A percentile compares a stretch with the other conserved stretches of the same genome.
phyloP scores from a whole-genome alignment of 345 rosid genomes.

The Zanthoxylum bungeanum region DNA sequence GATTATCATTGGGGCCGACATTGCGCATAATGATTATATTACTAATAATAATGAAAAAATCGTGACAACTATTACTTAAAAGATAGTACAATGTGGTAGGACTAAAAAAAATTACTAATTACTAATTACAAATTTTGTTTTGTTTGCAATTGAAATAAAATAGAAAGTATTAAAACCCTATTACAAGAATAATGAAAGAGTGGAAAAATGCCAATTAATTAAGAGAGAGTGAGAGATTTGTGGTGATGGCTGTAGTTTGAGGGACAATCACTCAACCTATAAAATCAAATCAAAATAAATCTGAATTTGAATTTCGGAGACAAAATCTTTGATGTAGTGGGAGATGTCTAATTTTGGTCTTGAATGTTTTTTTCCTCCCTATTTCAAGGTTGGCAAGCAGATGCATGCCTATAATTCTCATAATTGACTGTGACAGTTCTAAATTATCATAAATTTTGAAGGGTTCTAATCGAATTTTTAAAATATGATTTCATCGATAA shows the following conservation, averaged over 20 bases:
- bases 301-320: constrained; percentile 41
- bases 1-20: no score
- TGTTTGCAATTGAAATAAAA: not conserved
- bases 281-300: constrained; percentile 14
- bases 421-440: no score
- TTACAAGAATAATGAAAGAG: not conserved
- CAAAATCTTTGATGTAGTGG: constrained; percentile 41
- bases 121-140: no score
- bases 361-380: not conserved
- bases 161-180: not conserved
- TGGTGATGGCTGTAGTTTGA: not conserved
- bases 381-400: constrained; percentile 34
- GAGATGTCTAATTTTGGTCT: constrained; percentile 17
- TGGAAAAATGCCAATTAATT: not conserved
- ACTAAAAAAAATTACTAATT: no score
- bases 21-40: no score
- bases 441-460: no score
- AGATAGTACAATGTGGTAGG: no score
- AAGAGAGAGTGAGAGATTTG: not conserved
- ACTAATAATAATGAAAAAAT: no score
- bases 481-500: no score
- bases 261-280: not conserved
- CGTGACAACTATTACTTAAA: no score
- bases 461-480: no score
- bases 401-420: constrained; percentile 33